These are phyloP conservation scores for Phytophthora pinifolia DNA, from an alignment of 352 stramenopile genomes.

Conservation along the genomic window DNA sequence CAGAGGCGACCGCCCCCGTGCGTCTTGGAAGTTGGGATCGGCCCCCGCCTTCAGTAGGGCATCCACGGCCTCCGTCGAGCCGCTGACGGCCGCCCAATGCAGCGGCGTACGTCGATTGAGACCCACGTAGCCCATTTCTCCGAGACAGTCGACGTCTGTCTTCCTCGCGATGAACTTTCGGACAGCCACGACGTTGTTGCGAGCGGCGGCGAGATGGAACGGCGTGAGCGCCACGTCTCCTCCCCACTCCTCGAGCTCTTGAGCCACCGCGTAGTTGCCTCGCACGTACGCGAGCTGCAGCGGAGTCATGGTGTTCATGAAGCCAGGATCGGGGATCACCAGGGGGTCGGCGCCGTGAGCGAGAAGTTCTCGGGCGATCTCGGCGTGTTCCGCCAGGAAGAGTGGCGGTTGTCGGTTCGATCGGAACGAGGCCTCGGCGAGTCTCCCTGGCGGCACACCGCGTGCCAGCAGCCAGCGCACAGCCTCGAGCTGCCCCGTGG, in stretches of 20 bases:
- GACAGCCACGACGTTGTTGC: constrained; percentile 48
- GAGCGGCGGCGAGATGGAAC: constrained; percentile 55
- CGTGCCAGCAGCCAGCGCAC: constrained; percentile 59
- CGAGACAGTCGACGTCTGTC: constrained; percentile 57
- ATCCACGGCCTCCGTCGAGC: constrained; percentile 45
- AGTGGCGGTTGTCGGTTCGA: constrained; percentile 64
- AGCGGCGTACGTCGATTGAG: constrained; percentile 69
- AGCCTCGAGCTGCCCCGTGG: constrained; percentile 52
- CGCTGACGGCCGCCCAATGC: constrained; percentile 70
- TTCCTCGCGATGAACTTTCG: constrained; percentile 49
- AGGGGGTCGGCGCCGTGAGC: constrained; percentile 55
- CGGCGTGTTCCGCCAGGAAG: constrained; percentile 60
- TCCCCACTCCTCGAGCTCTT: constrained; percentile 71
- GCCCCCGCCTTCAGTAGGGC: constrained; percentile 50
- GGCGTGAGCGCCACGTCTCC: constrained; percentile 70
- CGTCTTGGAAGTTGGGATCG: constrained; percentile 70
- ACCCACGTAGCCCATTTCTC: constrained; percentile 69
- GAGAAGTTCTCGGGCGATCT: constrained; percentile 54
- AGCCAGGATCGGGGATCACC: constrained; percentile 61
- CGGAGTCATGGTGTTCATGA: constrained; percentile 74
- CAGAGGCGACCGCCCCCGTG: constrained; percentile 51
- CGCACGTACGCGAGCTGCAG: constrained; percentile 70
- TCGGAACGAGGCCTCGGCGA: constrained; percentile 42
- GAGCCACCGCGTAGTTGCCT: constrained; percentile 62
- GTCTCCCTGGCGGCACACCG: constrained; percentile 37